Percentiles rank a stretch among this genome's conserved stretches.
These are phyloP conservation scores for Oryza brachyantha DNA, from an alignment of 176 grass and related monocot genomes.

Conservation along the genomic window DNA sequence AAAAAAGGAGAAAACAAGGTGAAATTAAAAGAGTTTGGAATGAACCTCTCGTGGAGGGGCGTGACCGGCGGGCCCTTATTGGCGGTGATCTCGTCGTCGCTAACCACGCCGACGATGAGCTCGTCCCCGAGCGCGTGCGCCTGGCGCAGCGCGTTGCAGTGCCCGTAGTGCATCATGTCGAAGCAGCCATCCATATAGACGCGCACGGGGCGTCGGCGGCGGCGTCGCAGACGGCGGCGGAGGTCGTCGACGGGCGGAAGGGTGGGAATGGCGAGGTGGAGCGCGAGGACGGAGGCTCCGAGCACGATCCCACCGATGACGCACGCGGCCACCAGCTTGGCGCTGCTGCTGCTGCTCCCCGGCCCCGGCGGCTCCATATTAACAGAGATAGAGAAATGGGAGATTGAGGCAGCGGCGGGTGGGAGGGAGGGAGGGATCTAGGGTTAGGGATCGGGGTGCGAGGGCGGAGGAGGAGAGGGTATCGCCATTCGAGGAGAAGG, in stretches of 20 bases:
- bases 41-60: constrained; percentile 73
- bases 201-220: constrained; percentile 53
- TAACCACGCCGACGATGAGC: constrained; percentile 76
- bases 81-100: constrained; percentile 75
- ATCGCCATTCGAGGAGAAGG: constrained; percentile 19
- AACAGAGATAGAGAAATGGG: not conserved
- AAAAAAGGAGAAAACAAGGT: not conserved
- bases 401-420: not conserved
- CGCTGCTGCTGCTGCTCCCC: constrained; percentile 21
- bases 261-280: constrained; percentile 30
- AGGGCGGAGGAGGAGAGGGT: not conserved
- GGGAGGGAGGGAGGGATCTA: constrained; percentile 13
- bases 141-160: constrained; percentile 85
- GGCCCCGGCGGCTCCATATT: constrained; percentile 43
- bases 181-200: constrained; percentile 99
- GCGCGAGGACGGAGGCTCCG: constrained; percentile 47
- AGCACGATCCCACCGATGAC: constrained; percentile 72
- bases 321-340: constrained; percentile 48
- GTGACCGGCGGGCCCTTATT: constrained; percentile 88
- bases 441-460: constrained; percentile 7
- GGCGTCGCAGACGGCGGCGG: constrained; percentile 20
- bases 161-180: constrained; percentile 99
- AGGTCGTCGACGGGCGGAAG: constrained; percentile 18
- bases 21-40: not conserved
- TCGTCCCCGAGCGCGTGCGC: constrained; percentile 67